Evolutionary conservation across 306 rosid genomes (phyloP).

Genomic region (Prinsepia uniflora): DNA sequence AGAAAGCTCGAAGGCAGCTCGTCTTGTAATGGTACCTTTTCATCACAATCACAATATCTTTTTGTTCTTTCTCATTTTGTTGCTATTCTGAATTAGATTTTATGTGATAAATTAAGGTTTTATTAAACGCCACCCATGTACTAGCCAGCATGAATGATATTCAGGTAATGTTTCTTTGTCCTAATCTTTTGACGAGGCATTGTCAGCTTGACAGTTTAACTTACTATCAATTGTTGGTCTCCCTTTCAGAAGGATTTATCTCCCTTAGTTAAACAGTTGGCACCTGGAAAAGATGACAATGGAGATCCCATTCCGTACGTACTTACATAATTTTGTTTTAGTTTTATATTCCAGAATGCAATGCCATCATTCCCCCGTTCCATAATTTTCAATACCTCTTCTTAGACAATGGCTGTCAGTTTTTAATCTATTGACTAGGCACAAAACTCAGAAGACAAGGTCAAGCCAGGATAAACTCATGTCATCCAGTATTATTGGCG

Average conservation of each 20-base stretch:
- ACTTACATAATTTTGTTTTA: conserved; percentile 24
- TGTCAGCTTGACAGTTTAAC: conserved; percentile 13
- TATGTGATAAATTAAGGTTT: conserved; percentile 48
- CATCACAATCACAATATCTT: neutral
- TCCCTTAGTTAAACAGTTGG: conserved; percentile 75
- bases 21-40: conserved; percentile 71
- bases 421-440: neutral
- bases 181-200: conserved; percentile 20
- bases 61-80: conserved; percentile 14
- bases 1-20: conserved; percentile 86
- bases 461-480: neutral
- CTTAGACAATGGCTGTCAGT: neutral
- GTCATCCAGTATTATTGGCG: neutral
- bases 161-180: conserved; percentile 51
- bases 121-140: conserved; percentile 62
- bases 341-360: conserved; percentile 3
- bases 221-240: conserved; percentile 29
- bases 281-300: conserved; percentile 52
- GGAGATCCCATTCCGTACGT: conserved; percentile 88
- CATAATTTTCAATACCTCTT: neutral
- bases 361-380: neutral
- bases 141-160: conserved; percentile 76
- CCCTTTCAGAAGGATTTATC: conserved; percentile 81
- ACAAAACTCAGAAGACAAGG: neutral
- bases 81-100: conserved; percentile 30